These are phyloP conservation scores for Kodamaea arcana DNA, from an alignment of 1,139 yeast species.

Conservation along the genomic window DNA sequence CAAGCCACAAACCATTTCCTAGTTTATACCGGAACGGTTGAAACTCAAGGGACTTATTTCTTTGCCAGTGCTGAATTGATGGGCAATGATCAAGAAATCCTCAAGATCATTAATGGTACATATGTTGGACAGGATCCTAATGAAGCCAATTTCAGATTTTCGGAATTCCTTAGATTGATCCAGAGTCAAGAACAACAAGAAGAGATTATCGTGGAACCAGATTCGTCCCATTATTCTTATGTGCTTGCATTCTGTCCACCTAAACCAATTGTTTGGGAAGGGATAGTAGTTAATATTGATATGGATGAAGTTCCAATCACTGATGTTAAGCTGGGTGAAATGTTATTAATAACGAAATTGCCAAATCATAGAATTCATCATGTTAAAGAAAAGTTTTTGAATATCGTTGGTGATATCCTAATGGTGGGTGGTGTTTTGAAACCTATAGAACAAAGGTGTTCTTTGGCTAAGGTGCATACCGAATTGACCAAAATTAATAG, in stretches of 20 bases:
- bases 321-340: slow-evolving; percentile 62
- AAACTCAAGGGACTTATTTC: slow-evolving; percentile 70
- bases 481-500: slow-evolving; percentile 68
- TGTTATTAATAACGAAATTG: slow-evolving; percentile 57
- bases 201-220: slow-evolving; percentile 10
- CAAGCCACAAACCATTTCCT: slow-evolving; percentile 70
- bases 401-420: slow-evolving; percentile 52
- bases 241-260: slow-evolving; percentile 73
- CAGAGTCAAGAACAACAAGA: slow-evolving; percentile 17
- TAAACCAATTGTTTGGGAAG: slow-evolving; percentile 91
- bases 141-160: slow-evolving; percentile 25
- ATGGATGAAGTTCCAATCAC: slow-evolving; percentile 43
- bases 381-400: slow-evolving; percentile 42
- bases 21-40: slow-evolving; percentile 70
- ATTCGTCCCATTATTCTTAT: slow-evolving; percentile 48
- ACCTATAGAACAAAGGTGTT: slow-evolving; percentile 61
- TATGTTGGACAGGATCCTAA: slow-evolving; percentile 38
- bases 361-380: slow-evolving; percentile 37
- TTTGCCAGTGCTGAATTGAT: slow-evolving; percentile 62
- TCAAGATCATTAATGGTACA: slow-evolving; percentile 41
- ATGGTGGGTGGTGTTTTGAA: slow-evolving; percentile 36
- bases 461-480: slow-evolving; percentile 68
- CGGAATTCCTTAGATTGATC: slow-evolving; percentile 25
- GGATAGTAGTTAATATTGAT: slow-evolving; percentile 61
- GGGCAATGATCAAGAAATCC: slow-evolving; percentile 41